Evolutionary conservation across 2,329 filamentous ascomycete species (phyloP).

Genomic region (Aschersonia sp.): DNA sequence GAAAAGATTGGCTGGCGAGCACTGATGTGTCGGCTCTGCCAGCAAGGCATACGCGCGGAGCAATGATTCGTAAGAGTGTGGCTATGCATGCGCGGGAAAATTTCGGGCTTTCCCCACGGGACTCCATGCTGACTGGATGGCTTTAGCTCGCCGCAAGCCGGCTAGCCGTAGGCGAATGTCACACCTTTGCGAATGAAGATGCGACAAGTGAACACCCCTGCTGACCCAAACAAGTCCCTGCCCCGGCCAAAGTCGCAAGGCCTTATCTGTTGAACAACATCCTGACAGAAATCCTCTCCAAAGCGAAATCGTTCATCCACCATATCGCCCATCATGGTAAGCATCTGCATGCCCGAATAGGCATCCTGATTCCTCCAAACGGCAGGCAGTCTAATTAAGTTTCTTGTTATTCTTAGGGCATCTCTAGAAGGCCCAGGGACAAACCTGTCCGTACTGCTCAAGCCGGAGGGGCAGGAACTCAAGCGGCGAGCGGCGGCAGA

Average conservation of each 20-base stretch:
- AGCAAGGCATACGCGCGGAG: slow-evolving; percentile 1
- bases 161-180: too few species aligned
- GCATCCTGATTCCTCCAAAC: background rate
- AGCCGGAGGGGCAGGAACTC: slow-evolving; percentile 21
- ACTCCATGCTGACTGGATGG: too few species aligned
- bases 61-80: slow-evolving; percentile 11
- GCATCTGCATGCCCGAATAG: slow-evolving; percentile 3
- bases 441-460: slow-evolving; percentile 22
- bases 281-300: too few species aligned
- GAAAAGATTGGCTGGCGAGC: too few species aligned
- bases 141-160: too few species aligned
- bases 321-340: slow-evolving; percentile 19
- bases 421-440: slow-evolving; percentile 26
- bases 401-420: slow-evolving; percentile 13
- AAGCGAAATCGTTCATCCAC: slow-evolving; percentile 3
- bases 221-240: too few species aligned
- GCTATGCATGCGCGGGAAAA: slow-evolving; percentile 19
- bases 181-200: too few species aligned
- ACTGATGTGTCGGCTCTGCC: too few species aligned
- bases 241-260: too few species aligned
- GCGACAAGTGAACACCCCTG: too few species aligned
- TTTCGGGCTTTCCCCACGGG: slow-evolving; percentile 17
- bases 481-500: slow-evolving; percentile 34
- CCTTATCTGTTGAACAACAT: too few species aligned
- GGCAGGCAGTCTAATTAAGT: background rate